Percentiles rank a stretch among this genome's conserved stretches.
Conservation (phyloP, 805 yeast genomes). For the Metschnikowia picachoensis region DNA sequence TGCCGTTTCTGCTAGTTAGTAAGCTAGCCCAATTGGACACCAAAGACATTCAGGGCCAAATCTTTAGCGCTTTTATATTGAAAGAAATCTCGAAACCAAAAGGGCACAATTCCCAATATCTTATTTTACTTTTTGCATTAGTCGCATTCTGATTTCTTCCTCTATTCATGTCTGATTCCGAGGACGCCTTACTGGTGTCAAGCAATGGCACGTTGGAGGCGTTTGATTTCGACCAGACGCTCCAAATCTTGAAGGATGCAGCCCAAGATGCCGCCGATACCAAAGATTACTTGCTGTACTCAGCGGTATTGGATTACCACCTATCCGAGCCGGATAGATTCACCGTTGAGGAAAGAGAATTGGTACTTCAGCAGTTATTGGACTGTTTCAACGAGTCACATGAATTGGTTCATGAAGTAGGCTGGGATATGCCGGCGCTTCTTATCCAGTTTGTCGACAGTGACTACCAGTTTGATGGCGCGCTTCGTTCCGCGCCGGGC, state of each 20-base stretch:
- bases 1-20: no score
- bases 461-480: slow-evolving; percentile 22
- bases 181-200: slow-evolving; percentile 12
- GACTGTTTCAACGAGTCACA: slow-evolving; percentile 43
- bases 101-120: no score
- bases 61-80: no score
- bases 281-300: slow-evolving; percentile 63
- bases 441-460: slow-evolving; percentile 52
- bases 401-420: slow-evolving; percentile 60
- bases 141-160: no score
- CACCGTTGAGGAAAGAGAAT: slow-evolving; percentile 45
- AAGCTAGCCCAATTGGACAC: no score
- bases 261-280: slow-evolving; percentile 39
- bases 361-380: slow-evolving; percentile 44
- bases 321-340: slow-evolving; percentile 45
- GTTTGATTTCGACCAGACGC: slow-evolving; percentile 21
- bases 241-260: slow-evolving; percentile 28
- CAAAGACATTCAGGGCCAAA: no score
- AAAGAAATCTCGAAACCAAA: no score
- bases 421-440: slow-evolving; percentile 87
- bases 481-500: slow-evolving; percentile 38
- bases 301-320: slow-evolving; percentile 67
- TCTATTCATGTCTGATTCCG: slow-evolving; percentile 12
- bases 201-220: slow-evolving; percentile 17
- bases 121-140: no score